Base-by-base conservation (phyloP, 139 green algal genomes). In the Ostreobium quekettii region DNA sequence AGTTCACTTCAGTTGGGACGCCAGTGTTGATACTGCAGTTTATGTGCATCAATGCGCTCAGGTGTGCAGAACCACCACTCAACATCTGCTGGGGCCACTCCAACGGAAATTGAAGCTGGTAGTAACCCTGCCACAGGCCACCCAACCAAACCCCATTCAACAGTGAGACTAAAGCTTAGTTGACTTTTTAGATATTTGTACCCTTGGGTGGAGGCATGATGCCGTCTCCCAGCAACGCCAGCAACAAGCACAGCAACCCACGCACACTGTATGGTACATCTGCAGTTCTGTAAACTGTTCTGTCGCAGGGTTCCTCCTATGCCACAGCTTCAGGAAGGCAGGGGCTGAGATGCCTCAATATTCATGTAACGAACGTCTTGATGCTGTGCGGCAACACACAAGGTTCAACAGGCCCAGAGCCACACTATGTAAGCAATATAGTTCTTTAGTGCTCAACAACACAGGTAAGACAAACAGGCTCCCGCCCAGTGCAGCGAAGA, bases 1-100 rank as follows among this genome's bases (percentile, higher is more conserved):
- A 73, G 19, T 74, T 42, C 7, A 80, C 70, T 24, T 59, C 35
- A 8, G 4, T 66, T 36, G 24, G 24, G 30, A 1, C 57, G 69
- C 74, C 78, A 38, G 72, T 79, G 73, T 82, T 80, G 62, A 85
- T 72, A 1, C 36, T 67, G 8, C 75, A 57, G 5, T 53, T 59
- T 19, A 79, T 74, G 28, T 74, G 65, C 36, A 82, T 39, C 24
- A 82, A 8, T 30, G 32, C 42, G 4, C 57, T 66, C 28, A 74
- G 59, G 6, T 7, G 6, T 22, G 19, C 8, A 62, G n/a, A n/a
- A n/a, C 33, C 33, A 42, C 24, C 24, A 39, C 7, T 19, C n/a
- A 47, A 7, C 59, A 66, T 66, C 59, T 26, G 26, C 59, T 22
- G 5, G 28, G 59, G 59, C 15, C 42, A 66, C 30, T 66, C 59